These are phyloP conservation scores for Candida parachauliodes DNA, from an alignment of 805 yeast genomes.

Conservation along the genomic window DNA sequence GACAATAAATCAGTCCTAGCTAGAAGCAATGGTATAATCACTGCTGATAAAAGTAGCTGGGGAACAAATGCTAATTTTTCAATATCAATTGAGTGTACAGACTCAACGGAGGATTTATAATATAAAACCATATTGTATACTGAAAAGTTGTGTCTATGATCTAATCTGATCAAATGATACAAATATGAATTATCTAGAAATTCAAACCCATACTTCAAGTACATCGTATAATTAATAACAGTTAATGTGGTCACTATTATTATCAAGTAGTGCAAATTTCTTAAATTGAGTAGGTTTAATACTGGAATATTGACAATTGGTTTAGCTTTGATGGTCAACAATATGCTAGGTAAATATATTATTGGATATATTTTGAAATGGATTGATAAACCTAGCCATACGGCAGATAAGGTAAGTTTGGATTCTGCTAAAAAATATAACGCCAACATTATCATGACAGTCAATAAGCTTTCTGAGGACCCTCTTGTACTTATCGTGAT, in stretches of 20 bases:
- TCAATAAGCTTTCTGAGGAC: slow-evolving; percentile 83
- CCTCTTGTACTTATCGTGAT: slow-evolving; percentile 91
- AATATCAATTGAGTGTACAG: slow-evolving; percentile 19
- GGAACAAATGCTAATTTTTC: slow-evolving; percentile 78
- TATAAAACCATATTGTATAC: slow-evolving; percentile 75
- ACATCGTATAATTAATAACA: slow-evolving; percentile 57
- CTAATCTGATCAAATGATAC: slow-evolving; percentile 79
- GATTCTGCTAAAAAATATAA: slow-evolving; percentile 44
- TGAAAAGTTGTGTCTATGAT: slow-evolving; percentile 94
- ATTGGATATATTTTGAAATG: slow-evolving; percentile 93
- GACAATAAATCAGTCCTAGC: slow-evolving; percentile 30
- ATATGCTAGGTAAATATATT: slow-evolving; percentile 74
- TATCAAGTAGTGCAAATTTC: slow-evolving; percentile 24
- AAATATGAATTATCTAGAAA: slow-evolving; percentile 74
- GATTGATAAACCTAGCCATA: slow-evolving; percentile 69
- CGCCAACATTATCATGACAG: slow-evolving; percentile 66
- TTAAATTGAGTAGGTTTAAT: slow-evolving; percentile 36
- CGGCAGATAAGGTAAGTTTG: slow-evolving; percentile 27
- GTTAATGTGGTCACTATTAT: slow-evolving; percentile 43
- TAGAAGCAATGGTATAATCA: slow-evolving; percentile 53
- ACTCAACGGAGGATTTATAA: slow-evolving; percentile 45
- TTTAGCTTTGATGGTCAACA: slow-evolving; percentile 29
- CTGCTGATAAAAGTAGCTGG: slow-evolving; percentile 59
- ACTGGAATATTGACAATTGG: slow-evolving; percentile 26
- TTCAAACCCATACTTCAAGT: slow-evolving; percentile 64